Evolutionary conservation across 441 rosid genomes (phyloP), one percentile per base, ranked within the genome.

Genomic region (Mallotus japonicus): DNA sequence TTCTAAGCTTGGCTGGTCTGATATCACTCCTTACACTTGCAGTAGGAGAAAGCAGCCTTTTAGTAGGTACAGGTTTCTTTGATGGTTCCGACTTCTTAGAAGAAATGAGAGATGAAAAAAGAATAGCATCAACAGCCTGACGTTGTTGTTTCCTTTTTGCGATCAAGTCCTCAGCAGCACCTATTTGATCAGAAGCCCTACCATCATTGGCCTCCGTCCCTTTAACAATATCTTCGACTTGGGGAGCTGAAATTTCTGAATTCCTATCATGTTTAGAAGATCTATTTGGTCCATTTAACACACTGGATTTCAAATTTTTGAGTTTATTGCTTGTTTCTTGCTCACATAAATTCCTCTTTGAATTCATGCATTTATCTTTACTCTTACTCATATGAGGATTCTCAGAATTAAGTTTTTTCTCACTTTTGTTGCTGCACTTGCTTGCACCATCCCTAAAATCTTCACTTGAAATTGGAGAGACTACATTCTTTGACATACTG

Each of bases 101-200:
- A 75, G 98, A 87, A 82, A 93, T 87, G 75, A 96, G 86, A 80
- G 97, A 87, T 17, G 97, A 83, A 67, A 66, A 78, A 70, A 96
- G 93, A 83, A 96, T 90, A 62, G 98, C 96, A 71, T 88, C 92
- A 77, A 92, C 97, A 77, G 93, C 97, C 81, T 90, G 93, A 34
- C 98, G 93, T 71, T 93, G 91, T 55, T 86, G 84, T 81, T 92
- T 93, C 76, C 97, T 85, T 84, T 89, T 86, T 22, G 85, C 70
- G 63, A 84, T 79, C 47, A 85, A 57, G 82, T 88, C 90, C 61
- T 80, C 82, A 77, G 76, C 82, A 76, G 83, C 76, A 59, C 84
- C 83, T 55, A 58, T 81, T 42, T 74, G 66, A 78, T 62, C 81
- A 72, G 84, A 71, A 79, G 65, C 80, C 66, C 24, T 73, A 71